phyloP scores from a whole-genome alignment of 768 basidiomycete genomes.

The Xerocomellus chrysenteron region DNA sequence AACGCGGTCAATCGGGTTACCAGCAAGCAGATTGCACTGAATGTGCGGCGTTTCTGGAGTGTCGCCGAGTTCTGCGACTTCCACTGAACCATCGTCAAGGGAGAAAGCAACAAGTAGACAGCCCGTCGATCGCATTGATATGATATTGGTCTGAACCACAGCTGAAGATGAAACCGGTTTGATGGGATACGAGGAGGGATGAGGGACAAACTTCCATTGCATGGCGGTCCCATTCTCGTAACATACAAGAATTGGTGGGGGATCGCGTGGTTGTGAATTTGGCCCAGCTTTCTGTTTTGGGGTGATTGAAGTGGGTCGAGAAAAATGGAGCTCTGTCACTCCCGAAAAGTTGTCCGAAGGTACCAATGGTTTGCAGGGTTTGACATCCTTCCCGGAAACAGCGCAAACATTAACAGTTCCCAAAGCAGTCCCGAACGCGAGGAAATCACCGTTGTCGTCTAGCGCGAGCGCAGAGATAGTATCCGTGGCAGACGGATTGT shows the following conservation, averaged over 20 bases:
- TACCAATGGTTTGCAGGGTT: slow-evolving; percentile 41
- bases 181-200: slow-evolving; percentile 31
- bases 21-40: slow-evolving; percentile 55
- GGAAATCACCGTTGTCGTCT: slow-evolving; percentile 56
- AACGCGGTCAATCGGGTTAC: slow-evolving; percentile 55
- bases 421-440: slow-evolving; percentile 69
- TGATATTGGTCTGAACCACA: slow-evolving; percentile 48
- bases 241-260: slow-evolving; percentile 41
- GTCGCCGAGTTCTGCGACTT: slow-evolving; percentile 54
- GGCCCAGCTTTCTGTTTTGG: slow-evolving; percentile 19
- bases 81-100: slow-evolving; percentile 64
- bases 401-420: slow-evolving; percentile 67
- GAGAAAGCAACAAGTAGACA: slow-evolving; percentile 56
- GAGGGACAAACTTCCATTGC: slow-evolving; percentile 44
- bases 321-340: slow-evolving; percentile 56
- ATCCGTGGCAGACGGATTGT: slow-evolving; percentile 41
- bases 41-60: slow-evolving; percentile 41
- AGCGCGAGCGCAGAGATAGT: slow-evolving; percentile 63
- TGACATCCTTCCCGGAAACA: slow-evolving; percentile 42
- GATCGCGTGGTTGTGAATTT: slow-evolving; percentile 9
- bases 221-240: slow-evolving; percentile 62
- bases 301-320: slow-evolving; percentile 5
- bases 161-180: slow-evolving; percentile 45
- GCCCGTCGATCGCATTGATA: slow-evolving; percentile 48
- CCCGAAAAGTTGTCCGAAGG: slow-evolving; percentile 45